Percentiles rank a stretch among this genome's conserved stretches.
Evolutionary conservation across 2,329 filamentous ascomycete genomes (phyloP).

Genomic region (Thelonectria rubi): DNA sequence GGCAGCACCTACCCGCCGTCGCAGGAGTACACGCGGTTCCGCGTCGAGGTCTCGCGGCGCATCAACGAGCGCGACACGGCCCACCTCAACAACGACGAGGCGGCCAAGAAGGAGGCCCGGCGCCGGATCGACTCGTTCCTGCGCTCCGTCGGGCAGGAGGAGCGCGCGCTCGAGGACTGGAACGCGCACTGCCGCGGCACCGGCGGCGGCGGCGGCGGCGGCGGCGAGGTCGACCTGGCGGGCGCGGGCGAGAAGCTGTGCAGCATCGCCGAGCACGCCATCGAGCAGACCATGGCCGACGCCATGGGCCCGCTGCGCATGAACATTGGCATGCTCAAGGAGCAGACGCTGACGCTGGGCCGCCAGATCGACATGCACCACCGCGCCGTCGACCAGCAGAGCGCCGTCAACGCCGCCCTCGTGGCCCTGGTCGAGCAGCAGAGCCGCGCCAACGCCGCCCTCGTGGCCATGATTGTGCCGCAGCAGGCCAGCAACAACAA

Average conservation of each 20-base stretch:
- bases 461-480: neutral
- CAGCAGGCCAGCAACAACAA: too few species aligned
- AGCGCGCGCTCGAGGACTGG: constrained; percentile 28
- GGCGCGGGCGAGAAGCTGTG: constrained; percentile 38
- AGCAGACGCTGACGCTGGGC: constrained; percentile 41
- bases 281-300: constrained; percentile 46
- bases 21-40: constrained; percentile 38
- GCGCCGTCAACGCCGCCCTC: neutral
- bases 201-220: too few species aligned
- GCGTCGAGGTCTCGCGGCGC: constrained; percentile 46
- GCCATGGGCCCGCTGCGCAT: constrained; percentile 45
- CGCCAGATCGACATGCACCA: constrained; percentile 42
- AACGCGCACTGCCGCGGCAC: constrained; percentile 1
- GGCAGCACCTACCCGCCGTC: constrained; percentile 32
- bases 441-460: constrained; percentile 19
- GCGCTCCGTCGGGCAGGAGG: constrained; percentile 39
- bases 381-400: constrained; percentile 34
- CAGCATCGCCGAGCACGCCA: constrained; percentile 44
- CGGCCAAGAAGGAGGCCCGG: constrained; percentile 30
- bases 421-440: constrained; percentile 3
- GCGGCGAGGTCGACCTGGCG: constrained; percentile 14
- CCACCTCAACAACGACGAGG: constrained; percentile 26
- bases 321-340: constrained; percentile 35
- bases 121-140: constrained; percentile 41
- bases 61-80: constrained; percentile 50